phyloP scores from a whole-genome alignment of 768 basidiomycete species.

The Boletus edulis region DNA sequence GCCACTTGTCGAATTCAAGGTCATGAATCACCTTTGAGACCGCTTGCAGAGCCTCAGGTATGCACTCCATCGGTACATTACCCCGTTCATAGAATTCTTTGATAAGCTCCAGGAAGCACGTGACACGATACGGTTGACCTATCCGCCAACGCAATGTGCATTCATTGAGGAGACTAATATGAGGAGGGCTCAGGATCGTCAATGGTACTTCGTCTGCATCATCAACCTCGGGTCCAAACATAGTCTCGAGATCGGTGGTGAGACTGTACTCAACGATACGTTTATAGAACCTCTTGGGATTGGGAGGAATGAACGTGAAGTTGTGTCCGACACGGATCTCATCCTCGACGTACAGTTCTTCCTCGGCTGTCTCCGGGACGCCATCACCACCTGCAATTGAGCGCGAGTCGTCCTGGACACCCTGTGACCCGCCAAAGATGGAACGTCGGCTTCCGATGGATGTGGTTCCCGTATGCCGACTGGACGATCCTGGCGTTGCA shows the following conservation, averaged over 20 bases:
- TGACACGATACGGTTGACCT: slow-evolving; percentile 69
- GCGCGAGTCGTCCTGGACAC: slow-evolving; percentile 1
- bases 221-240: slow-evolving; percentile 88
- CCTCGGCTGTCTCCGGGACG: slow-evolving; percentile 34
- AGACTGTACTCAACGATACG: slow-evolving; percentile 83
- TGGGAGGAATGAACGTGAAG: slow-evolving; percentile 90
- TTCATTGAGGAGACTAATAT: slow-evolving; percentile 83
- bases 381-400: slow-evolving; percentile 17
- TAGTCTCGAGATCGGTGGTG: slow-evolving; percentile 79
- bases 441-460: slow-evolving; percentile 73
- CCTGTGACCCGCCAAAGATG: slow-evolving; percentile 37
- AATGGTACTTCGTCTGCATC: slow-evolving; percentile 95
- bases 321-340: slow-evolving; percentile 69
- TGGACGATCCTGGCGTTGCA: slow-evolving; percentile 32
- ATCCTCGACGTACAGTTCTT: slow-evolving; percentile 56
- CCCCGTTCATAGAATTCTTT: slow-evolving; percentile 84
- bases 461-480: slow-evolving; percentile 53
- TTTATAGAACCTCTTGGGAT: slow-evolving; percentile 82
- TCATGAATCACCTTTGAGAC: slow-evolving; percentile 71
- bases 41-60: slow-evolving; percentile 82
- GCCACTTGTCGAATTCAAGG: slow-evolving; percentile 73
- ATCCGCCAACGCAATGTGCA: slow-evolving; percentile 91
- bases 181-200: slow-evolving; percentile 77
- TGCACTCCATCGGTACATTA: slow-evolving; percentile 91
- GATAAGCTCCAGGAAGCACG: slow-evolving; percentile 83